A percentile compares a stretch with the other conserved stretches of the same genome.
These are phyloP conservation scores for Tetracladium marchalianum DNA, from an alignment of 495 filamentous ascomycete genomes.

Conservation along the genomic window DNA sequence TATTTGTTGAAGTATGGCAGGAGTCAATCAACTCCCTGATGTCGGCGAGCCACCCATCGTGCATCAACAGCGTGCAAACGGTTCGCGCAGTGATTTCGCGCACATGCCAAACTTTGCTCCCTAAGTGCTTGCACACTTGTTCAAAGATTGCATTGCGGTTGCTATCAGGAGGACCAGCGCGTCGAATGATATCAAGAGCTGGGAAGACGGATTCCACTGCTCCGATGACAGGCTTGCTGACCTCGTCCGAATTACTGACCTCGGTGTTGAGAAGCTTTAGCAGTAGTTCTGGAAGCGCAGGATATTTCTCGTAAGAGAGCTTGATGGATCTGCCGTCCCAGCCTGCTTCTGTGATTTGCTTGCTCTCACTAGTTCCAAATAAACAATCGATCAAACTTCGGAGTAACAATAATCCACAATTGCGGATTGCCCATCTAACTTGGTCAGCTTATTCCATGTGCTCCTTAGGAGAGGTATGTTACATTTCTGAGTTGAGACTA, in stretches of 20 bases:
- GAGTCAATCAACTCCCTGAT: slow-evolving; percentile 36
- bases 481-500: slow-evolving; percentile 51
- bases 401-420: slow-evolving; percentile 84
- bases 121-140: slow-evolving; percentile 46
- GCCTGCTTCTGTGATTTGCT: slow-evolving; percentile 35
- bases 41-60: slow-evolving; percentile 37
- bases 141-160: slow-evolving; percentile 32
- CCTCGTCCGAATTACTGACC: neutral
- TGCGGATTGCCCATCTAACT: slow-evolving; percentile 79
- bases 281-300: slow-evolving; percentile 57
- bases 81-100: slow-evolving; percentile 84
- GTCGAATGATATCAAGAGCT: slow-evolving; percentile 70
- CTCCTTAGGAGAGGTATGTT: slow-evolving; percentile 19
- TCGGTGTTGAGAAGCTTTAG: slow-evolving; percentile 48
- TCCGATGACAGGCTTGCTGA: slow-evolving; percentile 23
- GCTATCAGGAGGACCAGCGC: slow-evolving; percentile 43
- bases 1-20: slow-evolving; percentile 26
- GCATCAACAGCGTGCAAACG: slow-evolving; percentile 52
- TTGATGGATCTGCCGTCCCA: slow-evolving; percentile 39
- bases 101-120: slow-evolving; percentile 77
- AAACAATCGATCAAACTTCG: slow-evolving; percentile 71
- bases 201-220: slow-evolving; percentile 74
- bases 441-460: slow-evolving; percentile 32
- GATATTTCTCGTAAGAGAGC: slow-evolving; percentile 62
- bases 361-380: slow-evolving; percentile 53